Conservation (phyloP, 352 stramenopile genomes). For the Pythium myriotylum region DNA sequence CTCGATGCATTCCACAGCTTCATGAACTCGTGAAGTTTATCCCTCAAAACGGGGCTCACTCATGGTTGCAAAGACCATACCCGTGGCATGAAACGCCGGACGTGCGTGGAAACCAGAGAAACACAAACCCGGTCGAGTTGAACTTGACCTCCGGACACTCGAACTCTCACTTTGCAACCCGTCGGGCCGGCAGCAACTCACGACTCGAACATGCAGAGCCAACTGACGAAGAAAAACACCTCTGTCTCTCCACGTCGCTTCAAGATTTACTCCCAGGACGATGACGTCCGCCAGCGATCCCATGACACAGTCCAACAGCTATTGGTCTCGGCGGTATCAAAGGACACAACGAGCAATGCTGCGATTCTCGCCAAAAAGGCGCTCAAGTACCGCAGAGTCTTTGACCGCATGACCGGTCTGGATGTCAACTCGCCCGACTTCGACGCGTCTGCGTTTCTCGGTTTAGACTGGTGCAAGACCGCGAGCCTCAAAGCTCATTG, state of each 20-base stretch:
- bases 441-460: constrained; percentile 53
- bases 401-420: constrained; percentile 41
- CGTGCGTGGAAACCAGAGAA: too few species aligned
- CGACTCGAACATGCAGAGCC: too few species aligned
- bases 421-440: constrained; percentile 49
- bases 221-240: too few species aligned
- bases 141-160: too few species aligned
- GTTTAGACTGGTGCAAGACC: constrained; percentile 50
- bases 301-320: constrained; percentile 16
- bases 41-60: too few species aligned
- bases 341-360: constrained; percentile 26
- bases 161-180: too few species aligned
- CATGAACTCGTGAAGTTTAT: too few species aligned
- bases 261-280: constrained; percentile 24
- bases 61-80: too few species aligned
- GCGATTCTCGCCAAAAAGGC: constrained; percentile 51
- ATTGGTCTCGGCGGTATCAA: not conserved
- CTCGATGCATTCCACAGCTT: too few species aligned
- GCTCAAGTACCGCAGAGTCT: constrained; percentile 60
- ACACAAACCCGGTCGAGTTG: too few species aligned
- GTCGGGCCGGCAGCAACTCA: too few species aligned
- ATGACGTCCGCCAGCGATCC: constrained; percentile 12
- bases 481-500: constrained; percentile 14
- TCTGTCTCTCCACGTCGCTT: constrained; percentile 9
- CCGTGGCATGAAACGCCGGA: too few species aligned